Base-by-base conservation (phyloP, 352 stramenopile species). In the Paralagenidium karlingii region DNA sequence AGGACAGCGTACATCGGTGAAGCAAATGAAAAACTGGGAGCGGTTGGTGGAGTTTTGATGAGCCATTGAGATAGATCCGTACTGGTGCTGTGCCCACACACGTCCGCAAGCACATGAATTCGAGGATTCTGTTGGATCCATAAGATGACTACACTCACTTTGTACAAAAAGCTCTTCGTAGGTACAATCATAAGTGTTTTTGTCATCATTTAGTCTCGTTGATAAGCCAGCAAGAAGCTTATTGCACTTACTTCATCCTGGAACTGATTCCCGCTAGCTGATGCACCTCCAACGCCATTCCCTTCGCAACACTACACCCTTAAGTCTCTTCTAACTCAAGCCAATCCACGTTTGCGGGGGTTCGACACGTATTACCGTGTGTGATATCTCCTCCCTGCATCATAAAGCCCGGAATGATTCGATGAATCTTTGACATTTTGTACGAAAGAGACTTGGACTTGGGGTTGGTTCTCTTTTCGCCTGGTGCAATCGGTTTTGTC, bases 21-120 rank as follows among this genome's bases (percentile, higher is more conserved):
- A 96, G 36, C 89, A 98, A 47, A 99, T 97, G 67, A 99, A 99
- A 68, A 99, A 99, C 62, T 99, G 96, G 34, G 77, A 97, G 13
- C 94, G 93, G 63, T 99, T 99, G 11, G 75, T 98, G 55, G 94
- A 76, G 48, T 69, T 93, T 50, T 91, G 83, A 52, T 99, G 98
- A 10, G 95, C 96, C 95, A 99, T 99, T 34, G 87, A 96, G 24
- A 99, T 75, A 25, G 97, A 80, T 7, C 92, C 94, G 30, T 74
- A 54, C 45, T 90, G 74, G 36, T 92, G 80, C 73, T 96, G 61
- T 32, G 75, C 68, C n/a, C n/a, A n/a, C n/a, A 25, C 77, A 34
- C 6, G 3, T 25, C 45, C 94, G 95, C 49, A 21, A 24, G 28
- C 16, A 12, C 7, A 19, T 24, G 8, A 22, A 28, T 18, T 31